Base-by-base conservation (phyloP, 225 moss, liverwort and hornwort genomes). In the Climacium dendroides region DNA sequence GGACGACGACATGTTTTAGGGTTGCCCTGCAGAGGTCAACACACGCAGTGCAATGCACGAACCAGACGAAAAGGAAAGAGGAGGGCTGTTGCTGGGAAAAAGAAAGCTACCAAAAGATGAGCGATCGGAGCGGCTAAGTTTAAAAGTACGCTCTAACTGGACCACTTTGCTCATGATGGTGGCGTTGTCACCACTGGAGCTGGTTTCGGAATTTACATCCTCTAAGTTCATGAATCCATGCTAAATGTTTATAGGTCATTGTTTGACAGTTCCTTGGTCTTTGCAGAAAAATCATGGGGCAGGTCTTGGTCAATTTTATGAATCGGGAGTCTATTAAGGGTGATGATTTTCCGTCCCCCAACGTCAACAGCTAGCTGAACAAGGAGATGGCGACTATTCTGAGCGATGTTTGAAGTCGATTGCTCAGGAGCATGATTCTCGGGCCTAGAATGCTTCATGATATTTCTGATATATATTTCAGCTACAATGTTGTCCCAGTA, bases 11-110 rank as follows among this genome's bases (percentile, higher is more conserved):
- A 97, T 54, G 90, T 94, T 69, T 80, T 85, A 89, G 93, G 95
- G 61, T 84, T 95, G 30, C 95, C 95, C 23, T 95, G 94, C 90
- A 91, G 96, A 90, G 97, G 95, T 43, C 95, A 95, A 89, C 94
- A 94, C 86, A 95, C 93, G 11, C 94, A 94, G 77, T 95, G 95
- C 90, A 96, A 97, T 81, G 94, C 96, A 63, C 91, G 96, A 76
- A 97, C 96, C 39, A 80, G 87, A 73, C 89, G 95, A 71, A 92
- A 90, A 70, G 93, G 95, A 62, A 97, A 92, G 93, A 95, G 88
- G 92, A 90, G 95, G 48, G 93, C 92, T 18, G 91, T 96, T 69
- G 93, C 93, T 7, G 95, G 95, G 78, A 96, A 95, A 87, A 95
- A 94, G 91, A 94, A 91, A 88, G 60, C 91, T 81, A 91, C 85